Conservation (phyloP, 345 rosid species). For the Raphanus raphanistrum region DNA sequence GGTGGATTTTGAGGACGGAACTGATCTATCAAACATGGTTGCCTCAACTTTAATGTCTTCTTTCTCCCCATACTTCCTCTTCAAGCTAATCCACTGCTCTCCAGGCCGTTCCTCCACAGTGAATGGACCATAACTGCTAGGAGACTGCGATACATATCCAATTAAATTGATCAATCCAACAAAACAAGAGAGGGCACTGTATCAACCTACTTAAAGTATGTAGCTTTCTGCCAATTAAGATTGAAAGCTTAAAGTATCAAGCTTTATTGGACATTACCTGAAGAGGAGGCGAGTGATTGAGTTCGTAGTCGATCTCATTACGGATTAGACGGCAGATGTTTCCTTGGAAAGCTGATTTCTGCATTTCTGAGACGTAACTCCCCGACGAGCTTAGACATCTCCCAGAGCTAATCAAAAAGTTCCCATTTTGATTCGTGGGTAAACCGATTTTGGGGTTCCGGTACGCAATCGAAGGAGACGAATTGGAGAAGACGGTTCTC, state of each 20-base stretch:
- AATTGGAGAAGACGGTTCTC: slow-evolving; percentile 30
- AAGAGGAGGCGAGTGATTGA: slow-evolving; percentile 50
- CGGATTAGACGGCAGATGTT: slow-evolving; percentile 62
- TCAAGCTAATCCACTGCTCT: slow-evolving; percentile 87
- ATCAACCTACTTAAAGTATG: slow-evolving; percentile 10
- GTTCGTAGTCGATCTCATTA: slow-evolving; percentile 68
- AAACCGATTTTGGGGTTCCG: slow-evolving; percentile 17
- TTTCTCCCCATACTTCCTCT: slow-evolving; percentile 53
- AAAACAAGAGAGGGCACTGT: not conserved
- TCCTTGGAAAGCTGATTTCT: slow-evolving; percentile 72
- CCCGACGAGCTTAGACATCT: slow-evolving; percentile 43
- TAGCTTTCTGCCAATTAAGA: slow-evolving; percentile 1
- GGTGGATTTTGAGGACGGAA: slow-evolving; percentile 46
- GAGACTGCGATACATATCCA: slow-evolving; percentile 50
- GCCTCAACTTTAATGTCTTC: slow-evolving; percentile 83
- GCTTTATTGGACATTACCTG: slow-evolving; percentile 9
- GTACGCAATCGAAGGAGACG: slow-evolving; percentile 17
- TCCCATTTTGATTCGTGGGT: slow-evolving; percentile 9
- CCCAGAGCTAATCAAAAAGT: not conserved
- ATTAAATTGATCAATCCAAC: not conserved
- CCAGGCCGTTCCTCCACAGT: slow-evolving; percentile 65
- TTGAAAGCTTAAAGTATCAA: not conserved
- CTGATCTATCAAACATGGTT: slow-evolving; percentile 75
- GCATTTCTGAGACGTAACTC: slow-evolving; percentile 66
- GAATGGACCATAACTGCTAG: slow-evolving; percentile 51